Percentiles rank a stretch among this genome's conserved stretches.
These are phyloP conservation scores for Dryadomyces quercivorus DNA, from an alignment of 2,329 filamentous ascomycete genomes.

Conservation along the genomic window DNA sequence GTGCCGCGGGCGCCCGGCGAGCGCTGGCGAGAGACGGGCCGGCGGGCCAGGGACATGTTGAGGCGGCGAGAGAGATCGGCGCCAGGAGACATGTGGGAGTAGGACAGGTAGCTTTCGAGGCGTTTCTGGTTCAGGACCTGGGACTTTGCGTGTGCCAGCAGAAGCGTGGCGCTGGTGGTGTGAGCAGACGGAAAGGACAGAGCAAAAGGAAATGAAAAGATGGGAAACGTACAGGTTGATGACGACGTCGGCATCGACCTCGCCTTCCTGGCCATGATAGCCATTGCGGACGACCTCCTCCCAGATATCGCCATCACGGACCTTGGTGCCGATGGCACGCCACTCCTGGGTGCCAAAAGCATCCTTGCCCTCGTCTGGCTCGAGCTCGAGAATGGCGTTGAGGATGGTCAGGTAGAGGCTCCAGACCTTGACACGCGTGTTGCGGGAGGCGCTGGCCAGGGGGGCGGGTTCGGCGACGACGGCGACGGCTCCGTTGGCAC, in stretches of 20 bases:
- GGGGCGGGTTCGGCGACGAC: constrained; percentile 48
- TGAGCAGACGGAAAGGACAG: background rate
- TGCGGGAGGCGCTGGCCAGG: constrained; percentile 66
- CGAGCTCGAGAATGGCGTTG: constrained; percentile 81
- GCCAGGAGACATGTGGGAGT: constrained; percentile 50
- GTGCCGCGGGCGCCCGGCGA: constrained; percentile 24
- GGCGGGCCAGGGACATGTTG: constrained; percentile 24
- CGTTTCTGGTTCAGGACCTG: constrained; percentile 77
- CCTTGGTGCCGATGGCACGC: constrained; percentile 69
- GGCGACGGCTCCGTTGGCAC: constrained; percentile 21
- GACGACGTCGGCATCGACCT: constrained; percentile 90
- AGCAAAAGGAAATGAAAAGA: background rate
- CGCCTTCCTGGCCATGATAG: constrained; percentile 77
- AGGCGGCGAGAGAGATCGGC: constrained; percentile 60
- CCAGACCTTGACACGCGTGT: constrained; percentile 90
- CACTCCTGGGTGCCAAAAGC: constrained; percentile 79
- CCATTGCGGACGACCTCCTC: constrained; percentile 80
- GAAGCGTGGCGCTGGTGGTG: constrained; percentile 62
- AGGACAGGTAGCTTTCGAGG: constrained; percentile 79
- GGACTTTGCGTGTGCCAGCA: constrained; percentile 78
- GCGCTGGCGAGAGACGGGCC: constrained; percentile 23
- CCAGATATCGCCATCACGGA: constrained; percentile 87
- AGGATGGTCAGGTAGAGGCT: constrained; percentile 89
- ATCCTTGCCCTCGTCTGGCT: constrained; percentile 78
- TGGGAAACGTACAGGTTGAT: constrained; percentile 59